A percentile compares a stretch with the other conserved stretches of the same genome.
phyloP scores from a whole-genome alignment of 257 asterid species.

The Fraxinus pennsylvanica region DNA sequence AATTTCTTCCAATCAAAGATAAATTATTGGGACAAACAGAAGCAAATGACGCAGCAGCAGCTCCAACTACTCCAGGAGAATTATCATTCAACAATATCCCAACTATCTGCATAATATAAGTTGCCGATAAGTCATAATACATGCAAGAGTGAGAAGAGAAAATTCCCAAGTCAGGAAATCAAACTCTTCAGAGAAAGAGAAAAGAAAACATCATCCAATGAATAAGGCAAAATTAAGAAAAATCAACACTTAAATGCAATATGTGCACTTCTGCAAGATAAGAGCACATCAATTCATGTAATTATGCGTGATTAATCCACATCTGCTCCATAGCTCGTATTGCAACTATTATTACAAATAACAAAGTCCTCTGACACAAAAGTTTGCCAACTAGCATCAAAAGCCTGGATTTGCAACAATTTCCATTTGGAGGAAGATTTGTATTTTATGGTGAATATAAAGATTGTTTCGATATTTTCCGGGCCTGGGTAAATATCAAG shows the following conservation, averaged over 20 bases:
- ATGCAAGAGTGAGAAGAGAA: neutral
- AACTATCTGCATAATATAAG: constrained; percentile 58
- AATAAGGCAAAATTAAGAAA: constrained; percentile 18
- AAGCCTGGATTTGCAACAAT: neutral
- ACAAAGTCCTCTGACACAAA: neutral
- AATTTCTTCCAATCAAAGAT: constrained; percentile 74
- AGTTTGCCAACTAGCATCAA: neutral
- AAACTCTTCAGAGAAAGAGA: constrained; percentile 11
- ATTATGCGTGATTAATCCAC: neutral
- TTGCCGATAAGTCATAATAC: constrained; percentile 17
- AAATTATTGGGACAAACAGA: constrained; percentile 84
- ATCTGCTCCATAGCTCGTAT: neutral
- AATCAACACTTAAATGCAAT: constrained; percentile 20
- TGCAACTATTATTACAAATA: neutral
- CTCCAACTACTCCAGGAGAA: constrained; percentile 96
- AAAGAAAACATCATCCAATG: neutral
- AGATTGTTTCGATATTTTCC: neutral
- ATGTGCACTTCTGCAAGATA: constrained; percentile 2
- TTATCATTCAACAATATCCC: constrained; percentile 84
- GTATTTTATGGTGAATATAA: neutral
- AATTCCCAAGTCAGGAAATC: constrained; percentile 6
- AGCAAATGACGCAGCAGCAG: constrained; percentile 96
- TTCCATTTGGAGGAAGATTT: neutral
- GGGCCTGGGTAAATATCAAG: neutral
- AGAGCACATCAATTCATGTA: constrained; percentile 5